phyloP scores from a whole-genome alignment of 139 green algal species.

The Chlorella sp. region DNA sequence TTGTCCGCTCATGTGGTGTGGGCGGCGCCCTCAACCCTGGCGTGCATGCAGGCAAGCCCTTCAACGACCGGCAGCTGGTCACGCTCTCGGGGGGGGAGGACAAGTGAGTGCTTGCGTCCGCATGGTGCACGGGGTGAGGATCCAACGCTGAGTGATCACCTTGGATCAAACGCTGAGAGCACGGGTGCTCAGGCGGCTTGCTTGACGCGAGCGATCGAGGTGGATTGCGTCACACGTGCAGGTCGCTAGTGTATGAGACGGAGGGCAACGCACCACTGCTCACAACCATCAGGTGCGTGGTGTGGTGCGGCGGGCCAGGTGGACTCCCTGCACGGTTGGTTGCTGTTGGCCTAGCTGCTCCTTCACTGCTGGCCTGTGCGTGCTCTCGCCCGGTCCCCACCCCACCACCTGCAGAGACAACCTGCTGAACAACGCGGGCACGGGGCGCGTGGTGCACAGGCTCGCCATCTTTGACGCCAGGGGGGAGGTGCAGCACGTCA shows the following conservation, averaged over 20 bases:
- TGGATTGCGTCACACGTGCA: too few relatives aligned
- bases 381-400: neutral
- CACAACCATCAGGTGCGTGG: slow-evolving; percentile 47
- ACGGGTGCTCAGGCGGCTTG: too few relatives aligned
- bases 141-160: too few relatives aligned
- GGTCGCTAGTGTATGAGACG: slow-evolving; percentile 59
- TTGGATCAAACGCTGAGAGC: too few relatives aligned
- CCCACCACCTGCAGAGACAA: neutral
- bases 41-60: too few relatives aligned
- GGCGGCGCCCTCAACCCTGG: too few relatives aligned
- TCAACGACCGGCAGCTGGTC: slow-evolving; percentile 52
- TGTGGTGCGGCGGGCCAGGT: too few relatives aligned
- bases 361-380: neutral
- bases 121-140: too few relatives aligned
- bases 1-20: too few relatives aligned
- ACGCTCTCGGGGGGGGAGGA: slow-evolving; percentile 39
- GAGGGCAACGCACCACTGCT: slow-evolving; percentile 42
- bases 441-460: slow-evolving; percentile 20
- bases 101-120: too few relatives aligned
- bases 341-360: neutral
- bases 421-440: neutral
- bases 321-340: too few relatives aligned
- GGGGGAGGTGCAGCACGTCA: slow-evolving; percentile 57
- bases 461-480: slow-evolving; percentile 54
- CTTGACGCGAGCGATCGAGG: too few relatives aligned